Conservation (phyloP, 805 yeast species). For the Gaillardinia entomophila region DNA sequence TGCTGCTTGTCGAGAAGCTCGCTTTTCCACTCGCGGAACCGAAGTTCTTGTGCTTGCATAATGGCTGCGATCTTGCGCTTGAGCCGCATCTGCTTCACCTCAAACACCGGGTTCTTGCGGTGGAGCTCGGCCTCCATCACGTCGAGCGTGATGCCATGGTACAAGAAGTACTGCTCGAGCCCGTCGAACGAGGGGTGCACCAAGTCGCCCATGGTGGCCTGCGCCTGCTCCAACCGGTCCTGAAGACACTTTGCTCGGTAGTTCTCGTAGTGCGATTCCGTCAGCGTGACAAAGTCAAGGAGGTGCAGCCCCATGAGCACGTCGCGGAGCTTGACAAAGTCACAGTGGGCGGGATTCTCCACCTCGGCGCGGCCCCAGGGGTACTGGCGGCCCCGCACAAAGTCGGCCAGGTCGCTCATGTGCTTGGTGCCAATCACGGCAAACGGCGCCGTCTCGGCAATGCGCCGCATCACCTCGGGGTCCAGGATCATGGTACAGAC, state of each 20-base stretch:
- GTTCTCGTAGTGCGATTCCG: conserved; percentile 71
- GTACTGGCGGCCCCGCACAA: conserved; percentile 36
- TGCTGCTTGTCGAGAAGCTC: conserved; percentile 51
- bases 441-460: conserved; percentile 43
- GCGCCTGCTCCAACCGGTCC: conserved; percentile 28
- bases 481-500: conserved; percentile 26
- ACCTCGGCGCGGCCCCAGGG: conserved; percentile 86
- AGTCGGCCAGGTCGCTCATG: conserved; percentile 9
- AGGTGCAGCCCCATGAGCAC: conserved; percentile 63
- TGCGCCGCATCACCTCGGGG: conserved; percentile 7
- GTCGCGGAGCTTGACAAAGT: conserved; percentile 59
- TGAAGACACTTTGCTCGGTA: conserved; percentile 57
- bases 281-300: conserved; percentile 71
- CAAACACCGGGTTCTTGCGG: conserved; percentile 42
- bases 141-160: conserved; percentile 28
- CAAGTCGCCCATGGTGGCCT: conserved; percentile 2
- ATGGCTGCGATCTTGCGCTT: conserved; percentile 39
- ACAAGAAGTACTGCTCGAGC: conserved; percentile 30
- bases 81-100: conserved; percentile 38
- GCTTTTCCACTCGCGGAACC: conserved; percentile 58
- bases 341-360: conserved; percentile 73
- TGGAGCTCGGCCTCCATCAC: conserved; percentile 34
- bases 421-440: conserved; percentile 65
- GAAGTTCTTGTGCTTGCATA: conserved; percentile 45
- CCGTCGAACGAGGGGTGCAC: conserved; percentile 11